These are phyloP conservation scores for grape (Vitis vinifera) DNA, from an alignment of 164 flowering plant species.

Conservation along the genomic window ASM3070453v1 NC_081822.1:12783001-12783500, in stretches of 20 bases:
- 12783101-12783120: conserved; percentile 31
- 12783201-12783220: conserved; percentile 30
- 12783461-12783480: conserved; percentile 17
- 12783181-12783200: conserved; percentile 41
- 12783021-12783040: conserved; percentile 52
- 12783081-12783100: conserved; percentile 32
- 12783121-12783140: conserved; percentile 22
- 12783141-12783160: conserved; percentile 6
- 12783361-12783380: conserved; percentile 27
- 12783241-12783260: not conserved
- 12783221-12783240: conserved; percentile 34
- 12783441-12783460: conserved; percentile 6
- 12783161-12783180: conserved; percentile 22
- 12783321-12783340: not conserved
- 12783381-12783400: conserved; percentile 42
- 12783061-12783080: conserved; percentile 34
- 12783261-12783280: no score
- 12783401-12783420: conserved; percentile 44
- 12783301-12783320: not conserved
- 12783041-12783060: conserved; percentile 49
- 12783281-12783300: no score
- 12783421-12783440: conserved; percentile 23
- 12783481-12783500: conserved; percentile 41
- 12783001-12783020: conserved; percentile 37
- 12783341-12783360: not conserved